Conservation (phyloP, 805 yeast genomes). For the Pichia phayaonensis region DNA sequence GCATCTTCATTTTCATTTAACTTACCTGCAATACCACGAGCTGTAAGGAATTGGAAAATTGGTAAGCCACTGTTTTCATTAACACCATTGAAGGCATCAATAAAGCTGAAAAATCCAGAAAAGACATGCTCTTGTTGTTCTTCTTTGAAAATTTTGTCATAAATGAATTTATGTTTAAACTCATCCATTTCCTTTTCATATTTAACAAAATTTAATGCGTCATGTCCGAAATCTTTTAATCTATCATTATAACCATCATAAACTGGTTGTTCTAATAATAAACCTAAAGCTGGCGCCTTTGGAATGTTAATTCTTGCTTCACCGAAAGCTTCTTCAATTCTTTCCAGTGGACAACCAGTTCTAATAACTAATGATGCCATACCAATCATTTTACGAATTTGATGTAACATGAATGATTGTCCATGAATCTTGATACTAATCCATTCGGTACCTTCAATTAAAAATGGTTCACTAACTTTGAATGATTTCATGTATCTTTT, state of each 20-base stretch:
- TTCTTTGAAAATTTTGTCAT: slow-evolving; percentile 86
- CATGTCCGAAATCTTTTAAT: slow-evolving; percentile 69
- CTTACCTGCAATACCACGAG: slow-evolving; percentile 30
- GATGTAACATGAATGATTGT: slow-evolving; percentile 96
- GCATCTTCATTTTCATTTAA: background rate
- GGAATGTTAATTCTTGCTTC: slow-evolving; percentile 79
- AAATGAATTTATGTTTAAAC: slow-evolving; percentile 82
- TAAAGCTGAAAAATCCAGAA: slow-evolving; percentile 84
- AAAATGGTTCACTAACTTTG: slow-evolving; percentile 78
- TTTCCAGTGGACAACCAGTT: slow-evolving; percentile 71
- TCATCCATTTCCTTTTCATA: slow-evolving; percentile 67
- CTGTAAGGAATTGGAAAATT: slow-evolving; percentile 51
- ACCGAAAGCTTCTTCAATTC: slow-evolving; percentile 73
- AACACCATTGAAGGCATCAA: slow-evolving; percentile 68
- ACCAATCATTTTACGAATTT: slow-evolving; percentile 95
- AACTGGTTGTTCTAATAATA: slow-evolving; percentile 84
- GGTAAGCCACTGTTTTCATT: slow-evolving; percentile 43
- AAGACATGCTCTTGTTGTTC: slow-evolving; percentile 83
- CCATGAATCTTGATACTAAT: slow-evolving; percentile 93
- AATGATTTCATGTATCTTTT: slow-evolving; percentile 73
- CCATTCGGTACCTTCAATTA: slow-evolving; percentile 94
- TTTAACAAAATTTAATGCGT: slow-evolving; percentile 58
- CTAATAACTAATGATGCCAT: slow-evolving; percentile 84
- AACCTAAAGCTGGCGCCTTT: slow-evolving; percentile 94
- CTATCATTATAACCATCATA: slow-evolving; percentile 76